Conservation (phyloP, 352 stramenopile species). For the Phytophthora idaei region DNA sequence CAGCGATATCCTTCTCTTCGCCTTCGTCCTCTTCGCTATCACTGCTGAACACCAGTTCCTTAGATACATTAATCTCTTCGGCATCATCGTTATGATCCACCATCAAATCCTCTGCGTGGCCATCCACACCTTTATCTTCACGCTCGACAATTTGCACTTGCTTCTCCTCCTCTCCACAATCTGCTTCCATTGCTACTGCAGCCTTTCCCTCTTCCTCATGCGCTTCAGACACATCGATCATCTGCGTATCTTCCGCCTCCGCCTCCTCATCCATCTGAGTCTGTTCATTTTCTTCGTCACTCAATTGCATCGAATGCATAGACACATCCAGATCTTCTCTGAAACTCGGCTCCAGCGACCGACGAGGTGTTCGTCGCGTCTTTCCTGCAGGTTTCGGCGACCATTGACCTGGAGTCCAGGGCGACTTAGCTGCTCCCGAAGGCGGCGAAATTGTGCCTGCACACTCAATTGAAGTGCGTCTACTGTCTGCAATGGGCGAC, state of each 20-base stretch:
- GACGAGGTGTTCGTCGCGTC: slow-evolving; percentile 25
- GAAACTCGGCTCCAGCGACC: slow-evolving; percentile 36
- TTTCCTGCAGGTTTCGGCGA: slow-evolving; percentile 29
- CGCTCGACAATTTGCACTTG: slow-evolving; percentile 1
- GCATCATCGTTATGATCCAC: slow-evolving; percentile 30
- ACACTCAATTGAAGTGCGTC: slow-evolving; percentile 32
- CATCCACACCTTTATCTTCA: slow-evolving; percentile 11
- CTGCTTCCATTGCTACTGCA: slow-evolving; percentile 1
- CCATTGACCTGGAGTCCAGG: slow-evolving; percentile 32
- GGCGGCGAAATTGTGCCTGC: slow-evolving; percentile 35
- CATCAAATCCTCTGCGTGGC: slow-evolving; percentile 5
- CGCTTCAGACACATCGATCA: slow-evolving; percentile 27
- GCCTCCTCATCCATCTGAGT: slow-evolving; percentile 27
- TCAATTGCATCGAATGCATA: slow-evolving; percentile 79
- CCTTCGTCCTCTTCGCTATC: slow-evolving; percentile 39
- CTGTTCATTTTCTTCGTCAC: slow-evolving; percentile 41
- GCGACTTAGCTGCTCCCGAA: slow-evolving; percentile 34
- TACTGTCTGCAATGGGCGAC: slow-evolving; percentile 59
- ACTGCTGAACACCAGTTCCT: slow-evolving; percentile 49
- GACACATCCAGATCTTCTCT: slow-evolving; percentile 57
- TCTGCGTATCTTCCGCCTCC: slow-evolving; percentile 36
- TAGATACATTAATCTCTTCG: slow-evolving; percentile 42
- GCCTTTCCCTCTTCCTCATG: slow-evolving; percentile 15
- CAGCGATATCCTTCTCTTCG: slow-evolving; percentile 24
- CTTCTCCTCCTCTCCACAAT: slow-evolving; percentile 8